Percentiles rank a stretch among this genome's conserved stretches.
Conservation (phyloP, 2,329 filamentous ascomycete species). For the Byssochlamys sp. region DNA sequence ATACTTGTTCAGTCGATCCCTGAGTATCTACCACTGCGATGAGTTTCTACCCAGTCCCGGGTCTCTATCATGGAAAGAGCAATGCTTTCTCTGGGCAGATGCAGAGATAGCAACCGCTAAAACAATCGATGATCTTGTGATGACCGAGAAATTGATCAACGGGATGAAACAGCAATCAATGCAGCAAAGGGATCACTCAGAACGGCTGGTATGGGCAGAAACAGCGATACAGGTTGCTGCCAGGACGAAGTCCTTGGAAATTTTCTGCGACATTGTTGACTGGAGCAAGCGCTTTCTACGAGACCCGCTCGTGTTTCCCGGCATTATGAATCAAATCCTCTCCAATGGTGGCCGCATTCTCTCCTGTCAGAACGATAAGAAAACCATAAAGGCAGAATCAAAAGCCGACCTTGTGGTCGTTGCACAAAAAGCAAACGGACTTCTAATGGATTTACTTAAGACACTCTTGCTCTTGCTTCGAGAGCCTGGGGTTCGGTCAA, state of each 20-base stretch:
- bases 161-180: background rate
- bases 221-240: background rate
- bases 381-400: background rate
- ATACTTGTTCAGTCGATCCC: background rate
- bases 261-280: background rate
- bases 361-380: background rate
- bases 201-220: background rate
- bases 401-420: background rate
- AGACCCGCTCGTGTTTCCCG: slow-evolving; percentile 1
- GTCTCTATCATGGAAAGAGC: background rate
- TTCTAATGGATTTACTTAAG: background rate
- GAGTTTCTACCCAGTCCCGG: background rate
- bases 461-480: background rate
- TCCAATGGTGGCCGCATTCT: background rate
- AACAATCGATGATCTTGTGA: slow-evolving; percentile 68
- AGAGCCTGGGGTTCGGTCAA: background rate
- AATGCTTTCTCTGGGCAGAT: background rate
- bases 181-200: background rate
- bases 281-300: slow-evolving; percentile 1
- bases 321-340: background rate
- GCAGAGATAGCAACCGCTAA: slow-evolving; percentile 45
- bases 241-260: background rate
- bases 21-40: background rate
- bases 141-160: background rate
- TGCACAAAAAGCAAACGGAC: background rate